Base-by-base conservation (phyloP, 129 eudicot species). In the Centella asiatica region DNA sequence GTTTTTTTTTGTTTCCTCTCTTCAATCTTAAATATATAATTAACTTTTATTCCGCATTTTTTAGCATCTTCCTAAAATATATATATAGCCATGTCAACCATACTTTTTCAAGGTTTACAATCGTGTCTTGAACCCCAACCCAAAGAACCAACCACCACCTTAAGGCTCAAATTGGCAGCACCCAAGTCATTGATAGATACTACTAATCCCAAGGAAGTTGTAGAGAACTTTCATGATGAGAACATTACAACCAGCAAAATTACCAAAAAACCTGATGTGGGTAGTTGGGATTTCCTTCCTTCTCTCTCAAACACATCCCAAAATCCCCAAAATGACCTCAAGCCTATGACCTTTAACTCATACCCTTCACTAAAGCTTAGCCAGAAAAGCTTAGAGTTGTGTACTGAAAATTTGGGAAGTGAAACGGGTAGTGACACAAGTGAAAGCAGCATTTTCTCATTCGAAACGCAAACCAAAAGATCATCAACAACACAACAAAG, bases 401-500 rank as follows among this genome's bases (percentile, higher is more conserved):
- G 97, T 70, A 90, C 97, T 2, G 97, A 90, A 72, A 86, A 83
- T 39, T 40, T 90, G 22, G 95, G 97, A 28, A 83, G 85, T 68
- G 97, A 90, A 49, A 74, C 81, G 17, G 97, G 97, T 5, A 72
- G 77, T 28, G 92, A 81, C 48, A 56, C 74, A 0, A 54, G 44
- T 13, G 86, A 79, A 8, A 57, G 37, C 25, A 68, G 52, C 72
- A 52, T 55, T 65, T 33, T 74, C 13, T 65, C 72, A n/a, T 24
- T 64, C 36, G 57, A 60, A 54, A 29, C 76, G 3, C 23, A 44
- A 18, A 58, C 32, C 37, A 27, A 8, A 19, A 61, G 61, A 28
- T 25, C 65, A 0, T 54, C 62, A 58, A 45, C 40, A 46, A 45
- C 39, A 10, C 39, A 54, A 26, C 60, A 52, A 54, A 45, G 33